Conservation (phyloP, 2,329 filamentous ascomycete genomes). For the Ceratocystis diversiconidia region DNA sequence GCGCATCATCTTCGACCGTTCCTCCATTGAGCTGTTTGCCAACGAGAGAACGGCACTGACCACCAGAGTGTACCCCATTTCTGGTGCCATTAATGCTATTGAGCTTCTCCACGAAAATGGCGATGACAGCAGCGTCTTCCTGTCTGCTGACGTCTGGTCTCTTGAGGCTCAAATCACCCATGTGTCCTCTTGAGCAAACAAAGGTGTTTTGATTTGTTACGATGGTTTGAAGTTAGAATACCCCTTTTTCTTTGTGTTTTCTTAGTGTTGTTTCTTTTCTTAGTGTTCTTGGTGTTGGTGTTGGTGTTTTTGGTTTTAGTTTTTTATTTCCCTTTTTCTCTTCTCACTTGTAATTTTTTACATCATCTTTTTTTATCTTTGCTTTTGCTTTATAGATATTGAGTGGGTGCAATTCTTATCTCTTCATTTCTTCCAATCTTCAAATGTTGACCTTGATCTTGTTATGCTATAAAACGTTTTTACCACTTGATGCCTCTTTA, state of each 20-base stretch:
- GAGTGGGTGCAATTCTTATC: too few species aligned
- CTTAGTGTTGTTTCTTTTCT: background rate
- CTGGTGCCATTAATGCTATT: conserved; percentile 16
- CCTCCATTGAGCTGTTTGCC: conserved; percentile 20
- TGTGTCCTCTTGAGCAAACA: background rate
- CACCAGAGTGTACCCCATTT: conserved; percentile 20
- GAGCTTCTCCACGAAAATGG: conserved; percentile 18
- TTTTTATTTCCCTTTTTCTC: too few species aligned
- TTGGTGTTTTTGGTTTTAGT: too few species aligned
- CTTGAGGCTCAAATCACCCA: conserved; percentile 9
- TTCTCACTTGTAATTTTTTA: too few species aligned
- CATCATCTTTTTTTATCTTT: too few species aligned
- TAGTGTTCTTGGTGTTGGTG: too few species aligned
- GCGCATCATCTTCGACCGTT: conserved; percentile 20
- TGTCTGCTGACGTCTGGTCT: conserved; percentile 15
- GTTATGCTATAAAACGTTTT: too few species aligned
- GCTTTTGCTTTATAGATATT: too few species aligned
- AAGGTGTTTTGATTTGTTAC: background rate
- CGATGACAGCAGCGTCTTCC: conserved; percentile 7
- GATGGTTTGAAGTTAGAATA: conserved; percentile 7
- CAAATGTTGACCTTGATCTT: too few species aligned
- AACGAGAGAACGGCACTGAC: conserved; percentile 21
- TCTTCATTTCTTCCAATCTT: too few species aligned
- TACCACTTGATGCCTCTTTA: too few species aligned
- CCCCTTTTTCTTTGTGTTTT: background rate